A percentile compares a stretch with the other conserved stretches of the same genome.
These are phyloP conservation scores for Colletotrichum graminicola DNA, from an alignment of 2,329 filamentous ascomycete genomes.

Conservation along the genomic window DNA sequence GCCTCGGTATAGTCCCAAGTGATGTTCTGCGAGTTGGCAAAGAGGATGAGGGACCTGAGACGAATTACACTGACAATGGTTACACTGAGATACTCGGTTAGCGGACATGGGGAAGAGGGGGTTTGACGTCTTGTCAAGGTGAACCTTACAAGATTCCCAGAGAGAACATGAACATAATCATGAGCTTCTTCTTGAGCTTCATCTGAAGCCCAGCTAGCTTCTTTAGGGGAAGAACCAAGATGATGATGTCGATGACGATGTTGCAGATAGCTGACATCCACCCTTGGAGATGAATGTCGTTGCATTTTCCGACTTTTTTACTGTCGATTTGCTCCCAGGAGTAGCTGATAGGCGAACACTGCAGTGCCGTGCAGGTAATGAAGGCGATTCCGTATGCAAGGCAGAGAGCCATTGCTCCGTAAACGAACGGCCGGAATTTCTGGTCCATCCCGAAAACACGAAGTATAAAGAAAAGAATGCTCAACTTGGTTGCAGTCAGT, in stretches of 20 bases:
- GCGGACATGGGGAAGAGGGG: neutral
- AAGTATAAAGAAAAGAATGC: conserved; percentile 50
- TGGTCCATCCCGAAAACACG: conserved; percentile 46
- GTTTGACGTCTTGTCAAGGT: neutral
- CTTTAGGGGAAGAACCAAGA: conserved; percentile 42
- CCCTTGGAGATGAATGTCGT: conserved; percentile 3
- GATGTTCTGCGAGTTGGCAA: conserved; percentile 7
- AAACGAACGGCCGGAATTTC: neutral
- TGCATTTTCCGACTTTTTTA: conserved; percentile 1
- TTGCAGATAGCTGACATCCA: conserved; percentile 37
- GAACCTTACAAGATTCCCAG: conserved; percentile 43
- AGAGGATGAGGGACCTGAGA: conserved; percentile 2
- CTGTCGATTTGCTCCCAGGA: conserved; percentile 5
- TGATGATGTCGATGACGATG: conserved; percentile 43
- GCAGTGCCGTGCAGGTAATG: neutral
- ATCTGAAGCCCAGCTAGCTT: conserved; percentile 42
- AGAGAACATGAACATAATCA: conserved; percentile 40
- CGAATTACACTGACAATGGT: conserved; percentile 8
- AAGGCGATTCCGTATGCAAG: neutral
- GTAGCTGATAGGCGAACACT: neutral
- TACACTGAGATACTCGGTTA: neutral
- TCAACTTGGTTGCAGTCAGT: conserved; percentile 48
- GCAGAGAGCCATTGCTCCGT: neutral
- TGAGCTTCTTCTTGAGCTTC: conserved; percentile 38
- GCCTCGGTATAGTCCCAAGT: conserved; percentile 14